Evolutionary conservation across 2,329 filamentous ascomycete genomes (phyloP), one percentile per base, ranked within the genome.

Genomic region (Penicillium sp.): DNA sequence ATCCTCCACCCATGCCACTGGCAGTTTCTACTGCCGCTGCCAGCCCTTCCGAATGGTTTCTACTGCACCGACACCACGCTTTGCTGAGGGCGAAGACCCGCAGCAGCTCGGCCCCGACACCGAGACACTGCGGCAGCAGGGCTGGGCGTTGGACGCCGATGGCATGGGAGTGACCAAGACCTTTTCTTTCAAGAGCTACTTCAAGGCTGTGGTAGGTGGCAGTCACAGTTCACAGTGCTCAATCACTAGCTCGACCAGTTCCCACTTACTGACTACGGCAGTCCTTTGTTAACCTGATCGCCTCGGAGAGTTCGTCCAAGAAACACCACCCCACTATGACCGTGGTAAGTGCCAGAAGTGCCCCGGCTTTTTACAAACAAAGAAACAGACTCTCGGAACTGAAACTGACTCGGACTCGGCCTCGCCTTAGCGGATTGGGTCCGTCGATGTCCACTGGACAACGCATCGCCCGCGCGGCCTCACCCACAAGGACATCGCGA

Each of bases 281-380:
- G 71, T 65, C 67, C 21, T 74, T 74, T 52, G 59, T 70, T 15
- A 72, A 70, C 51, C 53, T 70, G 34, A 61, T 74, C 48, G 71
- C 68, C 7, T 66, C 71, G 27, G 64, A 69, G 47, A 73, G 71
- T 55, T 63, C 70, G 15, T 57, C 58, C 8, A 68, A 70, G 55
- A 72, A 70, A 42, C 71, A 74, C 52, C 71, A 74, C 60, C 60
- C 71, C 18, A 72, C 66, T 2, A 72, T 74, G 62, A 73, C 68
- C 3, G 49, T 73, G 49, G 71, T 74, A 64, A 56, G 68, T 63
- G 6, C 13, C 18, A 23, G 24, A n/a, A n/a, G n/a, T n/a, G n/a
- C n/a, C n/a, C n/a, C n/a, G n/a, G n/a, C n/a, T n/a, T n/a, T n/a
- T n/a, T n/a, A n/a, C n/a, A n/a, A n/a, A 24, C 15, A 20, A 21